Conservation (phyloP, 371 early-diverging fungal species). For the Mucor plumbeus region DNA sequence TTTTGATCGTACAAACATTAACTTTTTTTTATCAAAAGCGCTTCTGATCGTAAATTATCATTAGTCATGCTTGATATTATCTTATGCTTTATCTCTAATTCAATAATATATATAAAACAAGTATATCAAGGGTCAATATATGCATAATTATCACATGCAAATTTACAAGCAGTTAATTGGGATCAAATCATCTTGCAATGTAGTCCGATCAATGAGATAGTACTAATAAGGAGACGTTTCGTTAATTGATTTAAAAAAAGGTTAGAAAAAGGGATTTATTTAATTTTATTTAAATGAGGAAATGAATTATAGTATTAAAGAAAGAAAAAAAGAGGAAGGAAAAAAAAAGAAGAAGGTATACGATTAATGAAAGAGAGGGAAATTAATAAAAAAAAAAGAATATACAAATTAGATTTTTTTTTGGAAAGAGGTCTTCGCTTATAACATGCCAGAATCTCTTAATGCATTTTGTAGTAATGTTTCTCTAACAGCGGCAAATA, state of each 20-base stretch:
- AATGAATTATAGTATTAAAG: background rate
- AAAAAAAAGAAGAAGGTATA: background rate
- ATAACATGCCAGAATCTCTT: conserved; percentile 73
- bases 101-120: background rate
- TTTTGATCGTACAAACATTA: background rate
- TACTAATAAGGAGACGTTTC: background rate
- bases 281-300: background rate
- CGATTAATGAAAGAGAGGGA: background rate
- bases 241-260: background rate
- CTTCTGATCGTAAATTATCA: no score
- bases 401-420: conserved; percentile 7
- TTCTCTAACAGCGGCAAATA: conserved; percentile 82
- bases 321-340: background rate
- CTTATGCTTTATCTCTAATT: no score
- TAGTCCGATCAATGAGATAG: background rate
- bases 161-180: background rate
- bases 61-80: no score
- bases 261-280: background rate
- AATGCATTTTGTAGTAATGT: conserved; percentile 78
- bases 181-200: background rate
- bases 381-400: conserved; percentile 1
- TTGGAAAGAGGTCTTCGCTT: conserved; percentile 10
- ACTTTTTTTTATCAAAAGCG: no score
- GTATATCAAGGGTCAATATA: background rate
- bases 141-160: background rate